A percentile compares a stretch with the other conserved stretches of the same genome.
Conservation (phyloP, 164 flowering plant species). For the Vitis labrusca region DNA sequence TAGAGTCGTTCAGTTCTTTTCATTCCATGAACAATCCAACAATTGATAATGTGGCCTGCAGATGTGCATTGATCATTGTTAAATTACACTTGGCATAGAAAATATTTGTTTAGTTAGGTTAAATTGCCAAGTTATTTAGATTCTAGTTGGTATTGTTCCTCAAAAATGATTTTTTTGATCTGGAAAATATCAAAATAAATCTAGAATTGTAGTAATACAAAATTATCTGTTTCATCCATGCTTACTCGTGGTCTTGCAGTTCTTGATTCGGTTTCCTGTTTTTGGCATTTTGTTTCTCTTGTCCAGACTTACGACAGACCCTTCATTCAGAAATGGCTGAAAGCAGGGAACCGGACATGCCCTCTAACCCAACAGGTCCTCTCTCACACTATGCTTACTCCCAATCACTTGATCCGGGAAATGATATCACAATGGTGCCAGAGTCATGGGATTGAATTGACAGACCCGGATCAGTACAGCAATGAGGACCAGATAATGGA, state of each 20-base stretch:
- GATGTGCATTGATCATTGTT: too few relatives aligned
- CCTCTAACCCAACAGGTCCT: slow-evolving; percentile 70
- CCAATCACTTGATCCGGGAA: slow-evolving; percentile 59
- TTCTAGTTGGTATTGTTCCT: too few relatives aligned
- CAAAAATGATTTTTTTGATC: too few relatives aligned
- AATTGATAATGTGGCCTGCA: too few relatives aligned
- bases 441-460: slow-evolving; percentile 41
- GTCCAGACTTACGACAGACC: slow-evolving; percentile 77
- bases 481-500: slow-evolving; percentile 39
- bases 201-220: too few relatives aligned
- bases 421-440: slow-evolving; percentile 67
- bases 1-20: too few relatives aligned
- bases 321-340: slow-evolving; percentile 65
- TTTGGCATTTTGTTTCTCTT: neutral
- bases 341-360: slow-evolving; percentile 60
- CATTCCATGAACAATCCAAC: too few relatives aligned
- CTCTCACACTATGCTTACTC: slow-evolving; percentile 59
- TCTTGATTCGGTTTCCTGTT: neutral
- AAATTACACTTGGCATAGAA: too few relatives aligned
- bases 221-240: neutral
- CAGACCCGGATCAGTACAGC: slow-evolving; percentile 16
- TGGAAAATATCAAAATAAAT: too few relatives aligned
- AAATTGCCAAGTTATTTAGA: too few relatives aligned
- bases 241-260: neutral
- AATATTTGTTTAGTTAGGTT: too few relatives aligned